These are phyloP conservation scores for Alternaria sp. DNA, from an alignment of 2,329 filamentous ascomycete genomes.

Conservation along the genomic window DNA sequence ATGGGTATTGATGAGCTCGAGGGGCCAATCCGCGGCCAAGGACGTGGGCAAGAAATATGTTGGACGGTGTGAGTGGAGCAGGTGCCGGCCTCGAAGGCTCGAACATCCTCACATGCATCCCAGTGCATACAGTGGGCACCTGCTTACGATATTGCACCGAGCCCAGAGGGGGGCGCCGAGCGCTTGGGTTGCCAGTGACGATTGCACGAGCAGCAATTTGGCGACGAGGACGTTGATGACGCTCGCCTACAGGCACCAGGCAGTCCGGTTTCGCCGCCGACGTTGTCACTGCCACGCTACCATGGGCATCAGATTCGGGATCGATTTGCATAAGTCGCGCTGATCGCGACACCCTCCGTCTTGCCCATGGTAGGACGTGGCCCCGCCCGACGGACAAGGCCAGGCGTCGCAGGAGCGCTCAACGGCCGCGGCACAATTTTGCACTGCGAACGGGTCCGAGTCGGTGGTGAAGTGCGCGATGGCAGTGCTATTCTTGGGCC, in stretches of 20 bases:
- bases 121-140: conserved; percentile 14
- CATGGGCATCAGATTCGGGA: conserved; percentile 15
- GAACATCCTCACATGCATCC: conserved; percentile 19
- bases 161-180: conserved; percentile 24
- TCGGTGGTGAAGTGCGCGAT: conserved; percentile 4
- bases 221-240: conserved; percentile 23
- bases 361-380: conserved; percentile 17
- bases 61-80: conserved; percentile 22
- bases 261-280: conserved; percentile 22
- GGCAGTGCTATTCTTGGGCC: conserved; percentile 7
- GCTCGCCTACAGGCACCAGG: conserved; percentile 10
- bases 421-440: conserved; percentile 34
- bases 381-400: conserved; percentile 10
- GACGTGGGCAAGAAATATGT: conserved; percentile 7
- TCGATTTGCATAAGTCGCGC: conserved; percentile 22
- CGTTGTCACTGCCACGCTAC: conserved; percentile 24
- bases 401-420: conserved; percentile 25
- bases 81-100: conserved; percentile 18
- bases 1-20: neutral
- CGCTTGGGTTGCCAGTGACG: conserved; percentile 29
- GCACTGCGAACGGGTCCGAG: conserved; percentile 20
- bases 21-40: conserved; percentile 8
- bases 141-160: conserved; percentile 28
- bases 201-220: conserved; percentile 21
- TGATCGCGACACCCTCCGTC: conserved; percentile 22